These are phyloP conservation scores for Akanthomyces muscarius DNA, from an alignment of 2,329 filamentous ascomycete species.

Conservation along the genomic window DNA sequence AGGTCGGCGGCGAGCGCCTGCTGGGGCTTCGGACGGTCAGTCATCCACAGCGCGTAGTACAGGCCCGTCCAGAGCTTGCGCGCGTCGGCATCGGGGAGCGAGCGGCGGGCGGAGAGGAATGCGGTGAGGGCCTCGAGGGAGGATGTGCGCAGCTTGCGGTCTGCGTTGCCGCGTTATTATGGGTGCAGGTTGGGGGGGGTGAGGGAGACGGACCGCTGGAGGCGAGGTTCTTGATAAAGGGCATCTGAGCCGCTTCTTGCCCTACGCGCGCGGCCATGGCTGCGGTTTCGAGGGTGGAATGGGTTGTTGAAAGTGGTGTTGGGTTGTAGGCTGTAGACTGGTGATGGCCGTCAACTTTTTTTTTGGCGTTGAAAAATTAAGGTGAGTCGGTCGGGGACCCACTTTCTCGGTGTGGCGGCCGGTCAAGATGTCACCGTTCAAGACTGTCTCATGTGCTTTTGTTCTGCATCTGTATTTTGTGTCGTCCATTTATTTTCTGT, in stretches of 20 bases:
- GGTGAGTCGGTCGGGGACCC: constrained; percentile 13
- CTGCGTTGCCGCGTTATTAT: constrained; percentile 39
- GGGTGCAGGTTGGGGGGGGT: constrained; percentile 1
- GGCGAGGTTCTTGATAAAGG: constrained; percentile 79
- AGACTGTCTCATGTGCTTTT: no score
- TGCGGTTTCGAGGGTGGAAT: constrained; percentile 18
- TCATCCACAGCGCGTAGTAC: constrained; percentile 93
- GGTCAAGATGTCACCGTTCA: constrained; percentile 6
- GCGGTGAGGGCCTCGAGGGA: constrained; percentile 72
- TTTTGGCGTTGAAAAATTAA: constrained; percentile 19
- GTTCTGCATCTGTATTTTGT: background rate
- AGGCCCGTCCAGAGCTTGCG: constrained; percentile 93
- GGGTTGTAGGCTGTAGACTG: no score
- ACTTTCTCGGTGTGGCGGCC: background rate
- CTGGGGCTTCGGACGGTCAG: constrained; percentile 82
- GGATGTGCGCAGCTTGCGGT: constrained; percentile 71
- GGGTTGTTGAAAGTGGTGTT: background rate
- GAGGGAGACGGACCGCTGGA: constrained; percentile 64
- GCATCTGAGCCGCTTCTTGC: constrained; percentile 47
- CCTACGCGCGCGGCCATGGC: constrained; percentile 35
- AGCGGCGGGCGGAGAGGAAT: constrained; percentile 64
- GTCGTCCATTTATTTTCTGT: no score
- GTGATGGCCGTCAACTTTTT: background rate
- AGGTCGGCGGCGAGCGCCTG: constrained; percentile 78
- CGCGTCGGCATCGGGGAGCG: constrained; percentile 64